phyloP scores from a whole-genome alignment of 2,329 filamentous ascomycete genomes.

The Orbilia quercus region DNA sequence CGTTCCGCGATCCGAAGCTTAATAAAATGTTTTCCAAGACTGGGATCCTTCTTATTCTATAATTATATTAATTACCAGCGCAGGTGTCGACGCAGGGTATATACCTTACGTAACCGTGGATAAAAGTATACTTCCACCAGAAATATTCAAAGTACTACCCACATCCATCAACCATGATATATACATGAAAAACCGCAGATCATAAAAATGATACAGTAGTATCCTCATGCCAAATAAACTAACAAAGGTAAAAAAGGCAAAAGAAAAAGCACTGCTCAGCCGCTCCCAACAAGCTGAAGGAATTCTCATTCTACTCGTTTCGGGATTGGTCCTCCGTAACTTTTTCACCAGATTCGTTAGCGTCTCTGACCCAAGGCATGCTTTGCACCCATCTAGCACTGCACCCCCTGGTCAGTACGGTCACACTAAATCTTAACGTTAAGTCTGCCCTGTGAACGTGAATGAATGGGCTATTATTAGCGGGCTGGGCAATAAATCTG shows the following conservation, averaged over 20 bases:
- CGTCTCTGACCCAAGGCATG: conserved; percentile 6
- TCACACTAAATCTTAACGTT: conserved; percentile 44
- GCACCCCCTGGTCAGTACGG: neutral
- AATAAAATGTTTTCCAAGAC: no score
- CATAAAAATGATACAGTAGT: conserved; percentile 23
- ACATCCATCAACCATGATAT: conserved; percentile 10
- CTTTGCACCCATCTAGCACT: no score
- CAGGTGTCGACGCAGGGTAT: no score
- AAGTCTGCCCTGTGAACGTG: conserved; percentile 23
- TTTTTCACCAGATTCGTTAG: conserved; percentile 36
- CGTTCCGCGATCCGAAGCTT: neutral
- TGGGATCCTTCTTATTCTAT: no score
- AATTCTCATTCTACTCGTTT: conserved; percentile 9
- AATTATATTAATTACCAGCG: no score
- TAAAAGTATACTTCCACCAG: no score
- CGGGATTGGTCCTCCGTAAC: conserved; percentile 25
- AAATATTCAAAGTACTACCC: no score
- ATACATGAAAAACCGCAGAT: conserved; percentile 10
- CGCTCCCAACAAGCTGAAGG: conserved; percentile 21
- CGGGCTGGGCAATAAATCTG: conserved; percentile 45
- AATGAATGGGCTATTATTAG: conserved; percentile 36
- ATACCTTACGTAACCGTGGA: no score
- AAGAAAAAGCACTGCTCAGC: conserved; percentile 21
- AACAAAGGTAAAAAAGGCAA: conserved; percentile 14
- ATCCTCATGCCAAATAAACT: conserved; percentile 33